Conservation (phyloP, 2,329 filamentous ascomycete genomes). For the Leptographium galeiforme region DNA sequence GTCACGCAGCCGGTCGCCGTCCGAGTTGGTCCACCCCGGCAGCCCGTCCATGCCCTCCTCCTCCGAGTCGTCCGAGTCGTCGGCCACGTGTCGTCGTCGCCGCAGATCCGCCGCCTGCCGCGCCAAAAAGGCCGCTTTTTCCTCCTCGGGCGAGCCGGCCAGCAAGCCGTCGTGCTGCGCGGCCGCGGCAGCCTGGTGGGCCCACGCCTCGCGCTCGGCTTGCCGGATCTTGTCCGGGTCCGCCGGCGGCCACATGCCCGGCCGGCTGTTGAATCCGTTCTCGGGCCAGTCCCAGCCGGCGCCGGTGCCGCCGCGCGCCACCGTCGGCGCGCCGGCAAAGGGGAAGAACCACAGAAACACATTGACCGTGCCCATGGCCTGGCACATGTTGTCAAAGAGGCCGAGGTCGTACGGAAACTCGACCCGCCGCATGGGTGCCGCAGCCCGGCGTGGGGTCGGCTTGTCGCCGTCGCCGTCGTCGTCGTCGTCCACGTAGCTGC, state of each 20-base stretch:
- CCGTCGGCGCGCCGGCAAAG: conserved; percentile 37
- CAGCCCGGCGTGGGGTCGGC: background rate
- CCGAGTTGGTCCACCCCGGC: conserved; percentile 57
- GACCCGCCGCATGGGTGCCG: conserved; percentile 40
- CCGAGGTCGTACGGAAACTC: conserved; percentile 77
- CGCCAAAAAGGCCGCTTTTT: conserved; percentile 33
- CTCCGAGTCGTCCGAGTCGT: conserved; percentile 12
- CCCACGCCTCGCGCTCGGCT: conserved; percentile 11
- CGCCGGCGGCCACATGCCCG: conserved; percentile 47
- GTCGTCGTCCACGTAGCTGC: conserved; percentile 17
- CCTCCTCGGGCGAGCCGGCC: conserved; percentile 25
- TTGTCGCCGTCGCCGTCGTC: conserved; percentile 14
- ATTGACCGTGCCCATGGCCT: conserved; percentile 62
- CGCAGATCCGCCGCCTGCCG: conserved; percentile 36
- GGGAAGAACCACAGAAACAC: conserved; percentile 57
- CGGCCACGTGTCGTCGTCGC: conserved; percentile 25
- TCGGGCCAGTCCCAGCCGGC: conserved; percentile 52
- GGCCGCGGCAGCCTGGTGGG: background rate
- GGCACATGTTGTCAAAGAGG: conserved; percentile 57
- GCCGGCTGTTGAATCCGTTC: conserved; percentile 60
- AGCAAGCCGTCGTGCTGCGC: background rate
- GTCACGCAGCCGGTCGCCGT: conserved; percentile 61
- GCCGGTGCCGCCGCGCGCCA: conserved; percentile 23
- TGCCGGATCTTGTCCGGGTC: conserved; percentile 48
- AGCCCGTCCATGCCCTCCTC: conserved; percentile 29